These are phyloP conservation scores for Wickerhamomyces pijperi DNA, from an alignment of 805 yeast species.

Conservation along the genomic window DNA sequence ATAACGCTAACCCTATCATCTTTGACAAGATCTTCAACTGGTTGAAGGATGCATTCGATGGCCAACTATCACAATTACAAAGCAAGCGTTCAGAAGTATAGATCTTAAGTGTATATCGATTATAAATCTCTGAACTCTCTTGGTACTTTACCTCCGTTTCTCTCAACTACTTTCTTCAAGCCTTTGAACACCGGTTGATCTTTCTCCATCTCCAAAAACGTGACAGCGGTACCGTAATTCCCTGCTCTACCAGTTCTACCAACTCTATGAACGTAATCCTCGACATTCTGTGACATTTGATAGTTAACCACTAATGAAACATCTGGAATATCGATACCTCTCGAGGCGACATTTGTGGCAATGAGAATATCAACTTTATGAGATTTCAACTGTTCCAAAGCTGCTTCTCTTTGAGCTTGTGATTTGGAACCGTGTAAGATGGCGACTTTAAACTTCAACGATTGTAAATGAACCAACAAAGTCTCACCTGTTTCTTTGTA, in stretches of 20 bases:
- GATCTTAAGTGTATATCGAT: too few relatives aligned
- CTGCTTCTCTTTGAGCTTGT: conserved; percentile 78
- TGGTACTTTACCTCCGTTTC: conserved; percentile 15
- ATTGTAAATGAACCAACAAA: conserved; percentile 38
- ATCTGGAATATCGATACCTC: conserved; percentile 89
- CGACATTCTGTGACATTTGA: conserved; percentile 70
- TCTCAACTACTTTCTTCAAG: conserved; percentile 12
- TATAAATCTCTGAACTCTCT: conserved; percentile 7
- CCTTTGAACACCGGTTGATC: conserved; percentile 31
- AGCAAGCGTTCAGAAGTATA: too few relatives aligned
- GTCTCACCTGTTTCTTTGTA: conserved; percentile 63
- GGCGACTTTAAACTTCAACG: conserved; percentile 37
- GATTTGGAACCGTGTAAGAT: conserved; percentile 80
- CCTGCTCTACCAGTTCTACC: conserved; percentile 99
- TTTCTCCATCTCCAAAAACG: conserved; percentile 67
- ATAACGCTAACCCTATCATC: conserved; percentile 59
- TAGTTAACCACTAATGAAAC: conserved; percentile 79
- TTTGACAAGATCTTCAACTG: conserved; percentile 58
- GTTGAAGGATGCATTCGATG: conserved; percentile 52
- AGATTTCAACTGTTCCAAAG: conserved; percentile 46
- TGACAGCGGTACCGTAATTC: conserved; percentile 59
- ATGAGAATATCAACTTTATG: conserved; percentile 54
- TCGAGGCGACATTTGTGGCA: conserved; percentile 93
- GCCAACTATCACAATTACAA: conserved; percentile 14
- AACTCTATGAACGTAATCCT: conserved; percentile 82